Base-by-base conservation (phyloP, 495 filamentous ascomycete genomes). In the Venustampulla echinocandica region DNA sequence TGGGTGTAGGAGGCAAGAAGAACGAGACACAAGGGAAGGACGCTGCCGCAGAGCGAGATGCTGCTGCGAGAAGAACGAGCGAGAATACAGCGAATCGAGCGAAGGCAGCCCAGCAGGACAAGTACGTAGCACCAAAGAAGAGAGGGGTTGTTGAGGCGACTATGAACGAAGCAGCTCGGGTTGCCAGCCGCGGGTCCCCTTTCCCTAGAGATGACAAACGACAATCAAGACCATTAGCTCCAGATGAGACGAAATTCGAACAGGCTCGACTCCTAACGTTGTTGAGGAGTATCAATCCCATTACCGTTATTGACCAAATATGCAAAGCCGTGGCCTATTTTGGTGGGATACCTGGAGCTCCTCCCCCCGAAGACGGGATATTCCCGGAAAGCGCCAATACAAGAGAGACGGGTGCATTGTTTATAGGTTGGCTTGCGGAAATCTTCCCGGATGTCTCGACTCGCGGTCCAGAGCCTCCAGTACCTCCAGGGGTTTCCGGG, bases 311-410 rank as follows among this genome's bases (percentile, higher is more conserved):
- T 9, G 73, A 78, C 42, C 74, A 76, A 36, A 64, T 78, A 17
- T 78, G 74, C 47, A 78, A 70, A 50, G 74, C 73, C 2, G 56
- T 78, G 44, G 71, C 73, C 24, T 78, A 73, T 44, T 78, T 78
- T 58, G 74, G 74, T 9, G 73, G 74, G 22, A 69, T 76, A 21
- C 74, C 74, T 13, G 73, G 68, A 4, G 74, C 72, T 5, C 73
- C 71, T 10, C 69, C 74, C 17, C 73, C 74, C 1, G 58, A 62
- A 21, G 63, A 74, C 57, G 71, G 63, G 38, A 60, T 62, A 23
- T 78, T 76, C 44, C 73, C 74, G 4, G 65, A 69, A 38, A 76
- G 73, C 52, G 72, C 69, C 15, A 67, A 72, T 46, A 64, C 69
- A 19, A 75, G 73, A 50, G 74, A 74, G 23, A 66, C 69, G 3